phyloP scores from a whole-genome alignment of 768 basidiomycete species.

The Trametes sanguinea region DNA sequence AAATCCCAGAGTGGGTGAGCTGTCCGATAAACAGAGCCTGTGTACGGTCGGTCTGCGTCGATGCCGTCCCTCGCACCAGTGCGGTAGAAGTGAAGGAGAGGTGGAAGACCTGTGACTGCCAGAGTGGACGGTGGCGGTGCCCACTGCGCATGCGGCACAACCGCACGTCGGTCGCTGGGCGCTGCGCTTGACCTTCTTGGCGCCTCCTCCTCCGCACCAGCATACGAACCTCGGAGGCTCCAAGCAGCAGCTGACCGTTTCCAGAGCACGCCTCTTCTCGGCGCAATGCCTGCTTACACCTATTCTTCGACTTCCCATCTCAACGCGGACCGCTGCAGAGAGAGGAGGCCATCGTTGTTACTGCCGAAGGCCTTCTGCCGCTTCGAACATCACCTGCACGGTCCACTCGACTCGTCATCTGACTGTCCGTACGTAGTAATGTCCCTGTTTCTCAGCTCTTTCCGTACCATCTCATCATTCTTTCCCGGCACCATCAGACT shows the following conservation, averaged over 20 bases:
- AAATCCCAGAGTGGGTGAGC: too few species aligned
- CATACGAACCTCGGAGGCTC: too few species aligned
- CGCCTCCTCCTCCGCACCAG: too few species aligned
- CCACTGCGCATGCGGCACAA: too few species aligned
- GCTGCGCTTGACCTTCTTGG: background rate
- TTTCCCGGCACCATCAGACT: constrained; percentile 4
- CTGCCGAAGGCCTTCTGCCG: background rate
- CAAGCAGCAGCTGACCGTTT: background rate
- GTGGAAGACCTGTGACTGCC: too few species aligned
- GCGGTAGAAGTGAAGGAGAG: too few species aligned
- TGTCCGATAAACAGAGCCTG: too few species aligned
- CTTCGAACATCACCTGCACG: constrained; percentile 5
- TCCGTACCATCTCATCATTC: constrained; percentile 4
- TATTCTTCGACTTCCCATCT: background rate
- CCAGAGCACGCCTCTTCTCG: background rate
- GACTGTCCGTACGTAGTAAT: background rate
- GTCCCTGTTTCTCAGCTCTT: constrained; percentile 2
- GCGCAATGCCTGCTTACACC: background rate
- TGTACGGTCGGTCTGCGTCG: too few species aligned
- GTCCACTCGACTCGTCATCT: constrained; percentile 3
- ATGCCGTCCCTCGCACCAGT: too few species aligned
- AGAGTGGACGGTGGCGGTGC: too few species aligned
- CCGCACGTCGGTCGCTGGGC: too few species aligned
- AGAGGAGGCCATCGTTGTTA: background rate
- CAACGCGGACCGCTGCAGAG: constrained; percentile 14